phyloP scores from a whole-genome alignment of 2,329 filamentous ascomycete species.

The Fusarium tupiense region DNA sequence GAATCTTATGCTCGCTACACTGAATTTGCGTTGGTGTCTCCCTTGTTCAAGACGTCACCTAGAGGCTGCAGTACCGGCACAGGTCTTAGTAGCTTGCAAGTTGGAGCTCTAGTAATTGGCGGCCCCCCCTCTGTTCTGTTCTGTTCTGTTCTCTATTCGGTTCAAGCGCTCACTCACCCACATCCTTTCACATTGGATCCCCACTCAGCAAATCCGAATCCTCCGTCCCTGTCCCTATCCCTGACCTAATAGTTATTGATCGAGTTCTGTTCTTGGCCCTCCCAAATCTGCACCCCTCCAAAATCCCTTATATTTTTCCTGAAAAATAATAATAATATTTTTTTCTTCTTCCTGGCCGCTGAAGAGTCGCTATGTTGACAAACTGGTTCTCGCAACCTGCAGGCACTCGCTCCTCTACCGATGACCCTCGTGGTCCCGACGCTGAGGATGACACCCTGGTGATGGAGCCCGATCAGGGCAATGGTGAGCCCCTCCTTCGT shows the following conservation, averaged over 20 bases:
- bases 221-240: constrained; percentile 23
- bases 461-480: constrained; percentile 92
- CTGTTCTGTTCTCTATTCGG: constrained; percentile 12
- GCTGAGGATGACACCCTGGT: constrained; percentile 77
- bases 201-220: constrained; percentile 38
- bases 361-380: constrained; percentile 52
- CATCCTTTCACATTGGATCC: constrained; percentile 20
- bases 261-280: constrained; percentile 21
- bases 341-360: not conserved
- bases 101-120: constrained; percentile 26
- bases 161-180: constrained; percentile 37
- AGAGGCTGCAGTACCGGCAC: not conserved
- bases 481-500: constrained; percentile 65
- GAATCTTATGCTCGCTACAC: not conserved
- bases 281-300: constrained; percentile 28
- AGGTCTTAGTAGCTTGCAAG: constrained; percentile 4
- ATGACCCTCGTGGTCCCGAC: constrained; percentile 60
- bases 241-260: constrained; percentile 16
- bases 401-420: constrained; percentile 65
- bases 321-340: not conserved
- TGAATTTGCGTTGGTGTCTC: constrained; percentile 1
- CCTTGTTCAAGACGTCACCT: constrained; percentile 17
- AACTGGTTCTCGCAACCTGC: constrained; percentile 52
- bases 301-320: constrained; percentile 13
- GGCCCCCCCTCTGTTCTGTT: constrained; percentile 14